A percentile compares a stretch with the other conserved stretches of the same genome.
Evolutionary conservation across 495 filamentous ascomycete genomes (phyloP).

Genomic region (Xylaria bambusicola): DNA sequence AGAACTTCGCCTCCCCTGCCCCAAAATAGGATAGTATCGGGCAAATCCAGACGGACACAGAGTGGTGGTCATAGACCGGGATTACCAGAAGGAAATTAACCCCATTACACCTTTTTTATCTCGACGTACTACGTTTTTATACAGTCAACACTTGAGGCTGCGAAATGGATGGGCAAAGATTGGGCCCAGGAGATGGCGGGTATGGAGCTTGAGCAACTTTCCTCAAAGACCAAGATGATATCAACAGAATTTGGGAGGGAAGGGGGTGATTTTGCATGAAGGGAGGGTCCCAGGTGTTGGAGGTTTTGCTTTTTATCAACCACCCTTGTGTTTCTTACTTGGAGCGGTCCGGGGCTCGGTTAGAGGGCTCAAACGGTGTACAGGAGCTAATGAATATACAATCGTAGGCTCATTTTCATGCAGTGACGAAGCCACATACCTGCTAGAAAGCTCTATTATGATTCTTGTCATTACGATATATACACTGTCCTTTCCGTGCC

Average conservation of each 20-base stretch:
- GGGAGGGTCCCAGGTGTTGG: slow-evolving; percentile 9
- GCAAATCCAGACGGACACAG: too few relatives aligned
- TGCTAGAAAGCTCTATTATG: neutral
- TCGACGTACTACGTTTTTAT: too few relatives aligned
- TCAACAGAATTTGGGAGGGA: neutral
- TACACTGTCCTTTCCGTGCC: neutral
- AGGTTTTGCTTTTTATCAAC: slow-evolving; percentile 2
- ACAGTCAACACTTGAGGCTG: too few relatives aligned
- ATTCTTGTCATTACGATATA: neutral
- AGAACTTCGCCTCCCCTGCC: slow-evolving; percentile 61
- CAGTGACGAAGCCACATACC: neutral
- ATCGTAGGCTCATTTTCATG: neutral
- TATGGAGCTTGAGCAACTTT: neutral
- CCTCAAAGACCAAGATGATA: neutral
- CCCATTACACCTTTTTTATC: too few relatives aligned
- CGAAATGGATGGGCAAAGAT: neutral
- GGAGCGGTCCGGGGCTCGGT: neutral
- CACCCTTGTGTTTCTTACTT: neutral
- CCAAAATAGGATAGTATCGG: slow-evolving; percentile 22
- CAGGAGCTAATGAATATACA: slow-evolving; percentile 7
- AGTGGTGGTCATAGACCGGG: too few relatives aligned
- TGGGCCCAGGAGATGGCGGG: neutral
- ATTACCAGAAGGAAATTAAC: too few relatives aligned
- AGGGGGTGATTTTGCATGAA: too few relatives aligned
- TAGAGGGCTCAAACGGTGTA: slow-evolving; percentile 6